Conservation (phyloP, 208 protist genomes). For the Trichomonas tenax region DNA sequence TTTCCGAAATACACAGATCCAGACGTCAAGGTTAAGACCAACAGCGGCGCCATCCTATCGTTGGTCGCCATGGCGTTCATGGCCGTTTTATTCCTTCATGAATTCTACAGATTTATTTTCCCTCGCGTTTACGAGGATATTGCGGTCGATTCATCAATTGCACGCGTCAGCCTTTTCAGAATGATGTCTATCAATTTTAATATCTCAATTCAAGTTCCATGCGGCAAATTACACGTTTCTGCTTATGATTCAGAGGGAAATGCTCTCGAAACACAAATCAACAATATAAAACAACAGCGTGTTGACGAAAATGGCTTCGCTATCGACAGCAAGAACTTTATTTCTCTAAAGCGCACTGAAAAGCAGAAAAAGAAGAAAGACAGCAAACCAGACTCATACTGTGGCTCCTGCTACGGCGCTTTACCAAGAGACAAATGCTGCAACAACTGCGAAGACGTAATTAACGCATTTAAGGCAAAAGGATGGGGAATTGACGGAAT, state of each 20-base stretch:
- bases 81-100: neutral
- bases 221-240: neutral
- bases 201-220: neutral
- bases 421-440: neutral
- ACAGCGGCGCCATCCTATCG: neutral
- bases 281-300: neutral
- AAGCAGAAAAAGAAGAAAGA: neutral
- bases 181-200: neutral
- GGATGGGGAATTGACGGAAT: neutral
- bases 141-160: neutral
- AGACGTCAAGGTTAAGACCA: slow-evolving; percentile 2
- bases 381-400: neutral
- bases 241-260: slow-evolving; percentile 5
- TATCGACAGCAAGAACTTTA: neutral
- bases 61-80: neutral
- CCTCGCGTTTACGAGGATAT: neutral
- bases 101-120: neutral
- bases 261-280: neutral
- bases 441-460: neutral
- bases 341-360: neutral
- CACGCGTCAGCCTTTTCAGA: neutral
- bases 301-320: neutral
- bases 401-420: neutral
- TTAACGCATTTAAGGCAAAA: neutral
- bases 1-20: slow-evolving; percentile 11